phyloP scores from a whole-genome alignment of 352 stramenopile genomes.

The Pythium myriotylum region DNA sequence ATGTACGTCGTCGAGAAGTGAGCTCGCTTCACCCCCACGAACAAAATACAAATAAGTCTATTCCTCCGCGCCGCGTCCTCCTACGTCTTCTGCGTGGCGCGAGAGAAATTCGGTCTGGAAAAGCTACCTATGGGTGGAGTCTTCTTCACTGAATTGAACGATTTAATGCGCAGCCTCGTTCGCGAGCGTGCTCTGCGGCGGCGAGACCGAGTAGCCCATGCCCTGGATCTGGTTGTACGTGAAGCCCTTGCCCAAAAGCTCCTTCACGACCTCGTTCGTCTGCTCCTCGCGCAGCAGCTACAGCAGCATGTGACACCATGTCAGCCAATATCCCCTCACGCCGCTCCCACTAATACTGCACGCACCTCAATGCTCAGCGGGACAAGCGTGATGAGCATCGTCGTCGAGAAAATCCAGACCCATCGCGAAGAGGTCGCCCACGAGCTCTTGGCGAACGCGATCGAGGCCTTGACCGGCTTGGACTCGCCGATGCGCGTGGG shows the following conservation, averaged over 20 bases:
- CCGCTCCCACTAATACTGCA: no score
- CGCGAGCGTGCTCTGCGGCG: slow-evolving; percentile 67
- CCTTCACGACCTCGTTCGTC: slow-evolving; percentile 84
- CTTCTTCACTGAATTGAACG: neutral
- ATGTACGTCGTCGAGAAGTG: slow-evolving; percentile 80
- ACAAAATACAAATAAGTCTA: slow-evolving; percentile 10
- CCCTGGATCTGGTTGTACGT: slow-evolving; percentile 82
- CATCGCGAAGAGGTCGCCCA: slow-evolving; percentile 45
- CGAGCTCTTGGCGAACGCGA: slow-evolving; percentile 62
- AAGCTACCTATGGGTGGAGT: neutral
- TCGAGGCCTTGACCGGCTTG: slow-evolving; percentile 56
- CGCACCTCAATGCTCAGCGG: slow-evolving; percentile 84
- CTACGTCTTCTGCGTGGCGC: no score
- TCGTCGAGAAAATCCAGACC: slow-evolving; percentile 84
- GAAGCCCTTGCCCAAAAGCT: slow-evolving; percentile 81
- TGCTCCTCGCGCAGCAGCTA: slow-evolving; percentile 79
- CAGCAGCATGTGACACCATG: no score
- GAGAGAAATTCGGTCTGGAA: neutral
- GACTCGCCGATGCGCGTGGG: slow-evolving; percentile 70
- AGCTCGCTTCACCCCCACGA: neutral
- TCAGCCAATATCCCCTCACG: no score
- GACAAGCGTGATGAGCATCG: slow-evolving; percentile 83
- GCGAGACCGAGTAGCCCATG: slow-evolving; percentile 82
- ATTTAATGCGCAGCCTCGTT: slow-evolving; percentile 50
- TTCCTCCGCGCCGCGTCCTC: neutral